Conservation (phyloP, 192 early-diverging fungal genomes). For the Rhizophagus prolifer region DNA sequence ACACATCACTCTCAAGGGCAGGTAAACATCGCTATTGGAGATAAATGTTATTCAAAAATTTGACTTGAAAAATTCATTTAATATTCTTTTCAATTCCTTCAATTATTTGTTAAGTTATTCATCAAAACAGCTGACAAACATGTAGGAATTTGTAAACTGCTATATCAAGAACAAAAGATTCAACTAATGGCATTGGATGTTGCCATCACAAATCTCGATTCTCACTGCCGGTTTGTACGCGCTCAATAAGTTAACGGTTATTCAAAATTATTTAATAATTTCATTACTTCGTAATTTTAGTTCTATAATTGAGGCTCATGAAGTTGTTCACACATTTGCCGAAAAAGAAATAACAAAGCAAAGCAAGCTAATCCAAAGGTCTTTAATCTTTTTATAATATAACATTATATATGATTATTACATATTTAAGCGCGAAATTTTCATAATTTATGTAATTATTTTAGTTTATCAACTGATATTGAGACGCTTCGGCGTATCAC, state of each 20-base stretch:
- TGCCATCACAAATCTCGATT: conserved; percentile 50
- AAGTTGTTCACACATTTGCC: conserved; percentile 42
- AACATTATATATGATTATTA: not conserved
- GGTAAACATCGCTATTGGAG: not conserved
- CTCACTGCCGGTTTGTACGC: conserved; percentile 38
- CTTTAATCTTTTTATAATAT: conserved; percentile 5
- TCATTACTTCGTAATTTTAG: conserved; percentile 21
- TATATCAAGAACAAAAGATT: conserved; percentile 46
- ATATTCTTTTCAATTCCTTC: not conserved
- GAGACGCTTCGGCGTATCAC: conserved; percentile 44
- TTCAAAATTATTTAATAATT: not conserved
- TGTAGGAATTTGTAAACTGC: conserved; percentile 38
- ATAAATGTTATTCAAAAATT: not conserved
- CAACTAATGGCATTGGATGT: conserved; percentile 54
- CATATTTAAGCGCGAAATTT: not conserved
- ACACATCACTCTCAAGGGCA: conserved; percentile 17
- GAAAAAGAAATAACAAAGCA: conserved; percentile 46
- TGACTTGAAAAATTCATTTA: not conserved
- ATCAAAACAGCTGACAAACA: conserved; percentile 40
- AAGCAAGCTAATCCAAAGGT: conserved; percentile 37
- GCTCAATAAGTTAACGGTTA: not conserved
- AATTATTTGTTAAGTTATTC: conserved; percentile 24
- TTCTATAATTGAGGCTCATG: conserved; percentile 42
- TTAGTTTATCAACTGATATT: conserved; percentile 41
- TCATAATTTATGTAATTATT: not conserved